Conservation (phyloP, 73 alveolate genomes). For the Loxodes magnus region DNA sequence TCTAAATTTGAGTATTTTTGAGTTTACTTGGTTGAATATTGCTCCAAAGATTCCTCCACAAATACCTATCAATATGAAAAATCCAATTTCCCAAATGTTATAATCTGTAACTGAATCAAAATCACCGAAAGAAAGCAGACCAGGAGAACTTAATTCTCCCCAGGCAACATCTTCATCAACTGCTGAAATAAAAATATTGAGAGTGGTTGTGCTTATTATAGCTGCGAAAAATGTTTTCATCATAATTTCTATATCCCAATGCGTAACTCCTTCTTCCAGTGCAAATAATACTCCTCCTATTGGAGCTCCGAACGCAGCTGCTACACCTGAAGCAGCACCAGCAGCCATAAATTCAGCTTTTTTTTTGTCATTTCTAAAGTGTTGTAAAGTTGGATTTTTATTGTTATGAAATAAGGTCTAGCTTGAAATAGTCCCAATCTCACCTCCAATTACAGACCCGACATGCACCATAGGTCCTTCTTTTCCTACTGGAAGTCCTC, state of each 20-base stretch:
- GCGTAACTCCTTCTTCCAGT: slow-evolving; percentile 73
- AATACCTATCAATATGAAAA: too few species aligned
- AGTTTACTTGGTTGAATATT: too few species aligned
- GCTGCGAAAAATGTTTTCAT: slow-evolving; percentile 72
- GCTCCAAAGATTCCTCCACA: too few species aligned
- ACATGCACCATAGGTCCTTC: slow-evolving; percentile 89
- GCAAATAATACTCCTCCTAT: slow-evolving; percentile 80
- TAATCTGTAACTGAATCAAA: too few species aligned
- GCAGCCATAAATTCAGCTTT: slow-evolving; percentile 75
- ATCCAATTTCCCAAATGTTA: too few species aligned
- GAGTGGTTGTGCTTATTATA: neutral
- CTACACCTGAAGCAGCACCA: slow-evolving; percentile 78
- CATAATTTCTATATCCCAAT: slow-evolving; percentile 69
- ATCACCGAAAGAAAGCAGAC: too few species aligned
- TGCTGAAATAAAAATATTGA: slow-evolving; percentile 1
- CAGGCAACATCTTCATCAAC: neutral
- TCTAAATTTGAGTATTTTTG: too few species aligned
- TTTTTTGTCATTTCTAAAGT: slow-evolving; percentile 32
- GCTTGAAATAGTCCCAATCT: neutral
- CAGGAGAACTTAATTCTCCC: neutral
- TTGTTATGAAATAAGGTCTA: too few species aligned
- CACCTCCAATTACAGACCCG: slow-evolving; percentile 52
- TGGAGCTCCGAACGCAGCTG: slow-evolving; percentile 87
- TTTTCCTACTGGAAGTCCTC: slow-evolving; percentile 84
- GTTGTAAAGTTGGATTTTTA: slow-evolving; percentile 42